Conservation (phyloP, 768 basidiomycete genomes). For the Coprinellus aureogranulatus region DNA sequence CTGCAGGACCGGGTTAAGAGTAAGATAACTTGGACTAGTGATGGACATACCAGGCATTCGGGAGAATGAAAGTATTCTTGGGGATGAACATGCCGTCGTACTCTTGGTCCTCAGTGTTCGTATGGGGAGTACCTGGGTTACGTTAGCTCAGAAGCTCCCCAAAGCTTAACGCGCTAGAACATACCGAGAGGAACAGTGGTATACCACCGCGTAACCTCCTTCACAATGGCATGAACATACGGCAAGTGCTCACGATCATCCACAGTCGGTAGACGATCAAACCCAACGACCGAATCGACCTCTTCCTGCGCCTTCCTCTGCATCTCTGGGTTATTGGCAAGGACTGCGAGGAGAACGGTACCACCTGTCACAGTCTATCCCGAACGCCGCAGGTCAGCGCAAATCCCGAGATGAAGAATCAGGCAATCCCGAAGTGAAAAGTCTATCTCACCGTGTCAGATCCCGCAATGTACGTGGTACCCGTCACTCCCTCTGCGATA, state of each 20-base stretch:
- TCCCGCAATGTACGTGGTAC: conserved; percentile 24
- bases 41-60: conserved; percentile 26
- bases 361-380: neutral
- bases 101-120: conserved; percentile 8
- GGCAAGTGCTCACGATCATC: neutral
- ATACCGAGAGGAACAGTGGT: conserved; percentile 6
- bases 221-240: conserved; percentile 3
- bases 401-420: too few species aligned
- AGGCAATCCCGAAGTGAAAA: too few species aligned
- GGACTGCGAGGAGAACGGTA: neutral
- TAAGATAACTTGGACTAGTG: neutral
- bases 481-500: conserved; percentile 23
- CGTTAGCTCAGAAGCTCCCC: neutral
- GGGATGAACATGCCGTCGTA: conserved; percentile 14
- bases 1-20: neutral
- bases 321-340: neutral
- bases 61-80: conserved; percentile 29
- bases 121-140: conserved; percentile 6
- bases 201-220: conserved; percentile 8
- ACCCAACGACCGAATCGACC: conserved; percentile 4
- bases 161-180: neutral
- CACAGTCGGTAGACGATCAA: neutral
- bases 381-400: too few species aligned
- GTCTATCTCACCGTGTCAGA: conserved; percentile 25
- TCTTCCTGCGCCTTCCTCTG: conserved; percentile 4